Base-by-base conservation (phyloP, 306 rosid species). In the Sicyos edulis region DNA sequence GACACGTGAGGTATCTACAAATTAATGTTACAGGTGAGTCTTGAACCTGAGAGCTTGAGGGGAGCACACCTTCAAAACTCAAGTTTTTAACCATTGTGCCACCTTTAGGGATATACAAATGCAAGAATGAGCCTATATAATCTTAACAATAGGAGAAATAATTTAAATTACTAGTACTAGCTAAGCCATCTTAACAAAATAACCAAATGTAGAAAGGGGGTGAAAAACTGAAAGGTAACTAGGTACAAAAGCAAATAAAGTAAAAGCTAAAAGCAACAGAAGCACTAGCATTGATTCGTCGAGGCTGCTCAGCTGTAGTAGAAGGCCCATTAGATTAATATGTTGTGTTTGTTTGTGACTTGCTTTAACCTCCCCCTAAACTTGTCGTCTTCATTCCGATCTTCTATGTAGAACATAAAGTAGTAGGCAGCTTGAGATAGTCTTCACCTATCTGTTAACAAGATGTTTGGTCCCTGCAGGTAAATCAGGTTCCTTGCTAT, bases 101-200 rank as follows among this genome's bases (percentile, higher is more conserved):
- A 26, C 29, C 29, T 3, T 26, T 26, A 26, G 29, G 29, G 29
- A 26, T 3, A 26, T 26, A 26, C 29, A 26, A 26, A 26, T 3
- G 7, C 6, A 37, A 3, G 6, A 60, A 60, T 60, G 66, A 29
- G 45, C 66, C 47, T 61, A 15, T 3, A 61, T 6, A 61, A 32
- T 7, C 24, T 22, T 15, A 37, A 62, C 15, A 16, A n/a, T 17
- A 4, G 47, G 69, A 63, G 14, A 24, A 9, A 16, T 63, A 37
- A 34, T 24, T 63, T 63, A 63, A 37, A 63, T 50, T 37, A 37
- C 69, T 63, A 63, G 22, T 37, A 63, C 69, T 63, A 63, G 22
- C 26, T 17, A 42, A n/a, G 15, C 69, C 50, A 37, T 63, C 9
- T 63, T 63, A 37, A 4, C 49, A 34, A 34, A 62, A 37, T 62